phyloP scores from a whole-genome alignment of 2,329 filamentous ascomycete genomes.

The Trichoderma sp. region DNA sequence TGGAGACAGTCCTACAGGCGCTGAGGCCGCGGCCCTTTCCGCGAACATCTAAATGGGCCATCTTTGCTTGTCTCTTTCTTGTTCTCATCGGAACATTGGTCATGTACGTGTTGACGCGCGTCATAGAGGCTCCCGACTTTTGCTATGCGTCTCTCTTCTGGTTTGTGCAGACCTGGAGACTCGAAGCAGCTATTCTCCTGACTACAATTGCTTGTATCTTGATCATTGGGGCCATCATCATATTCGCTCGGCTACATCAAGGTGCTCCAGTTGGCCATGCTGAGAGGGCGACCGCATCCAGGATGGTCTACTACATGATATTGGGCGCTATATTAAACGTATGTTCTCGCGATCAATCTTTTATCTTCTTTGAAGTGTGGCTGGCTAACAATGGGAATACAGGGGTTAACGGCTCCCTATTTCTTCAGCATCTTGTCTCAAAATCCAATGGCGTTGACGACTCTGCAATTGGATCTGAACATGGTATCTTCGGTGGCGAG shows the following conservation, averaged over 20 bases:
- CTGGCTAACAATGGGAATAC: neutral
- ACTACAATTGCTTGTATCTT: conserved; percentile 55
- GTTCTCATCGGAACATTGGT: conserved; percentile 53
- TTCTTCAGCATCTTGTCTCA: conserved; percentile 61
- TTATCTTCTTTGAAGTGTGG: neutral
- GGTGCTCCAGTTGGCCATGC: conserved; percentile 58
- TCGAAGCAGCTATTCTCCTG: conserved; percentile 59
- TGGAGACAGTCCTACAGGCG: conserved; percentile 63
- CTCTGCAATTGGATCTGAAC: conserved; percentile 49
- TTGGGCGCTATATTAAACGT: conserved; percentile 63
- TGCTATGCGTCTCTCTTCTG: conserved; percentile 72
- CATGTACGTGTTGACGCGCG: conserved; percentile 62
- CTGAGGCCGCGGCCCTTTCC: conserved; percentile 60
- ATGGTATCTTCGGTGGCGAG: conserved; percentile 68
- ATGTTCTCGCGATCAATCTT: conserved; percentile 36
- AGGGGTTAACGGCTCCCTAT: conserved; percentile 66
- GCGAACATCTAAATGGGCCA: conserved; percentile 62
- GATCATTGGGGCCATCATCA: conserved; percentile 53
- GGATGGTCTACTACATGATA: conserved; percentile 70
- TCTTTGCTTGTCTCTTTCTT: conserved; percentile 39
- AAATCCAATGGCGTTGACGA: conserved; percentile 44
- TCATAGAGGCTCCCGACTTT: conserved; percentile 58
- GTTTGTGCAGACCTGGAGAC: conserved; percentile 66
- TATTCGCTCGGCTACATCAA: conserved; percentile 61
- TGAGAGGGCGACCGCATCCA: conserved; percentile 66